A percentile compares a stretch with the other conserved stretches of the same genome.
phyloP scores from a whole-genome alignment of 805 yeast genomes.

The Ogataea neopini region DNA sequence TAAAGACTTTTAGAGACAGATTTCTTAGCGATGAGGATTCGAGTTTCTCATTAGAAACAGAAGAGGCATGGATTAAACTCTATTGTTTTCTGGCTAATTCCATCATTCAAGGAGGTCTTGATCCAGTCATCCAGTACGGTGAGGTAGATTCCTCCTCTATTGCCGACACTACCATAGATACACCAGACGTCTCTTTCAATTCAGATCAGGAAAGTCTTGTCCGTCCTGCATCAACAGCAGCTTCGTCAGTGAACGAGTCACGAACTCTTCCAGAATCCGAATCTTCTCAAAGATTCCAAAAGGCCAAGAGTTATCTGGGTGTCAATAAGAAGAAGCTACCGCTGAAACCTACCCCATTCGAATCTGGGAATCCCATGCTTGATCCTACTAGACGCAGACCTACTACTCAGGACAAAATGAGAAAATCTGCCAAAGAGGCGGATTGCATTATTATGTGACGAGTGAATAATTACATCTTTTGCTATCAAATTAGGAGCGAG shows the following conservation, averaged over 20 bases:
- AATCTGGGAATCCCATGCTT: neutral
- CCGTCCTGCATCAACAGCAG: constrained; percentile 2
- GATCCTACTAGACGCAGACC: constrained; percentile 4
- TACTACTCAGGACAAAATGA: constrained; percentile 3
- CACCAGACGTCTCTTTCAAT: constrained; percentile 4
- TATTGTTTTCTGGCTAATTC: constrained; percentile 70
- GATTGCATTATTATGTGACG: constrained; percentile 37
- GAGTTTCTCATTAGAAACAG: constrained; percentile 58
- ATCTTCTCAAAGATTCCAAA: constrained; percentile 7
- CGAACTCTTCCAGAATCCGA: neutral
- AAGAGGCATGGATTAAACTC: constrained; percentile 69
- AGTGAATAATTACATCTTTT: neutral
- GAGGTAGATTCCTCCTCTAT: constrained; percentile 1
- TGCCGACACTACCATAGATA: neutral
- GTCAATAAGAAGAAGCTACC: constrained; percentile 3
- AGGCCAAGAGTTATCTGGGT: constrained; percentile 12
- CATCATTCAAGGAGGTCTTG: constrained; percentile 60
- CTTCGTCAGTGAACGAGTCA: neutral
- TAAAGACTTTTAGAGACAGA: constrained; percentile 67
- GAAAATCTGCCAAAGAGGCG: constrained; percentile 11
- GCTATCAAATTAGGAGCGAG: neutral
- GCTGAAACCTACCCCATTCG: neutral
- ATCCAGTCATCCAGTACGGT: constrained; percentile 42
- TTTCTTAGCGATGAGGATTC: constrained; percentile 37
- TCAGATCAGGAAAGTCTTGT: neutral